Evolutionary conservation across 331 rosid genomes (phyloP).

Genomic region (Quercus lobata): DNA sequence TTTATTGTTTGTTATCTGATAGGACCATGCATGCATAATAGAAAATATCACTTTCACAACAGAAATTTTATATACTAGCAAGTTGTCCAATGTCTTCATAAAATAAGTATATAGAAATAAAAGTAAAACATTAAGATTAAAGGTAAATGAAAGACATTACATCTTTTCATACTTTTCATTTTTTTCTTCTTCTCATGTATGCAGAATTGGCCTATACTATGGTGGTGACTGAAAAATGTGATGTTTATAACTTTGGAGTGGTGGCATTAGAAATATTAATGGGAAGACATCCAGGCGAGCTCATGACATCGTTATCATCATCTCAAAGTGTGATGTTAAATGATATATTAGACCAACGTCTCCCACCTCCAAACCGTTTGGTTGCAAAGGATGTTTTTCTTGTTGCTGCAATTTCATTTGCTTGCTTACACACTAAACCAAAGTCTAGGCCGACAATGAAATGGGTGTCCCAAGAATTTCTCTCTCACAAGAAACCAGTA

Average conservation of each 20-base stretch:
- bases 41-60: conserved; percentile 36
- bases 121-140: too few relatives aligned
- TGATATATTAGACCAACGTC: conserved; percentile 21
- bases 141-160: too few relatives aligned
- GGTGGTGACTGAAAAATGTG: conserved; percentile 3
- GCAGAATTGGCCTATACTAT: not conserved
- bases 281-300: not conserved
- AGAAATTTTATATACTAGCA: not conserved
- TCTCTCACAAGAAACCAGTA: not conserved
- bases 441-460: conserved; percentile 14
- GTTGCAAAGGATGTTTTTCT: not conserved
- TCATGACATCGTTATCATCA: not conserved
- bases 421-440: conserved; percentile 3
- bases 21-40: not conserved
- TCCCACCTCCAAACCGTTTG: conserved; percentile 4
- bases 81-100: too few relatives aligned
- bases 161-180: not conserved
- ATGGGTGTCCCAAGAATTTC: conserved; percentile 1
- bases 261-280: not conserved
- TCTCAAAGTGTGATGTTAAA: not conserved
- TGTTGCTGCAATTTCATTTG: conserved; percentile 2
- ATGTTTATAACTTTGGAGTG: conserved; percentile 10
- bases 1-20: too few relatives aligned
- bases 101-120: too few relatives aligned
- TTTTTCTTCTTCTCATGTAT: not conserved